Evolutionary conservation across 805 yeast species (phyloP), one percentile per base, ranked within the genome.

Genomic region (Lipomyces yamadae): DNA sequence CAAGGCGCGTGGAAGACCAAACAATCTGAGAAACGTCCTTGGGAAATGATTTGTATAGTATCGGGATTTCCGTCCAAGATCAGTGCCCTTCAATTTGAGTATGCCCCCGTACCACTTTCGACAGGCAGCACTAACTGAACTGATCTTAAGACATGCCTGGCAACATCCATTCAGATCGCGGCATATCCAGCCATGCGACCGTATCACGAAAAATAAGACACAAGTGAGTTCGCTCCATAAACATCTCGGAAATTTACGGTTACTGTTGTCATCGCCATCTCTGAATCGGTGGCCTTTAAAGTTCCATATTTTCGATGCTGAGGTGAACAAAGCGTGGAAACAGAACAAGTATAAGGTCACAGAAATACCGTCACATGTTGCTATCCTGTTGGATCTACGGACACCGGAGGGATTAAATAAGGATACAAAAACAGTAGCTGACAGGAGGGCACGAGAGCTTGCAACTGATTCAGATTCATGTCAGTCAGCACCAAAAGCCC

Each of bases 1-100:
- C 90, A 90, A 0, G 95, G 96, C 2, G 96, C 96, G 0, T 86
- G 80, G 72, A 76, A 85, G 57, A 91, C 97, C 0, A 86, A 82
- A 70, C 77, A 80, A 59, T 75, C 76, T 15, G 87, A 86, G 0
- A 81, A 80, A 42, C 76, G 94, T 62, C 97, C 96, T 0, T 91
- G 97, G 97, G 84, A 82, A 65, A 86, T 88, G 88, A 75, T 82
- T 0, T 67, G 85, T 63, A 72, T 87, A 2, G 89, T 91, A 0
- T 80, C 88, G 72, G 92, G 93, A 2, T 91, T 91, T 74, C 91
- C 91, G 0, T 85, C 86, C 5, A 86, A 85, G 67, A 80, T 87
- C 2, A 77, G 88, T 2, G 96, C 96, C 0, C 77, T 91, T 61
- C 93, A 87, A 76, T 91, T 91, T 76, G 97, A 91, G 73, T 69